Conservation (phyloP, 495 filamentous ascomycete species). For the Hypoxylon lenormandii region DNA sequence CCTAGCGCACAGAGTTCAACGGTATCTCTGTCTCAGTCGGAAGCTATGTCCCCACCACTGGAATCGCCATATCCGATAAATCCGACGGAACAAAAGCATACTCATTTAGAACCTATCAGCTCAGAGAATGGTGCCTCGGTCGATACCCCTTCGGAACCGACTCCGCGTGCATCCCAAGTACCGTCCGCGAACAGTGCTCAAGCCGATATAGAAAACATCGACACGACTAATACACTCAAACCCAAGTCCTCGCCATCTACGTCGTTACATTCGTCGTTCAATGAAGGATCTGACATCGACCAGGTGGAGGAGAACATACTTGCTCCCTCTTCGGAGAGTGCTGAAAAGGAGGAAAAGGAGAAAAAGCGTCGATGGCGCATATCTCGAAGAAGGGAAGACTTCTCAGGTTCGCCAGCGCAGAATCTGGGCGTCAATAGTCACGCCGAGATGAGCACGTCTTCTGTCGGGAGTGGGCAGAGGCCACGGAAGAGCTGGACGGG, state of each 20-base stretch:
- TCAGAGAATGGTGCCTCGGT: constrained; percentile 41
- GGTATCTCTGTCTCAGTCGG: constrained; percentile 71
- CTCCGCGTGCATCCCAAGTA: constrained; percentile 51
- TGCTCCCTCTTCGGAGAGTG: constrained; percentile 50
- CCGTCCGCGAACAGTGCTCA: constrained; percentile 51
- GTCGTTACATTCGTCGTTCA: constrained; percentile 79
- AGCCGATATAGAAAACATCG: constrained; percentile 56
- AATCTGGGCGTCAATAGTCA: constrained; percentile 69
- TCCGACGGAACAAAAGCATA: constrained; percentile 27
- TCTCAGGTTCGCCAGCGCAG: constrained; percentile 59
- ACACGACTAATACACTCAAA: constrained; percentile 65
- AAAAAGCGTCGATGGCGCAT: constrained; percentile 81
- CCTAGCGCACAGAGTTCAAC: constrained; percentile 88
- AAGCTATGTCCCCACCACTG: constrained; percentile 53
- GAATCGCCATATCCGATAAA: constrained; percentile 57
- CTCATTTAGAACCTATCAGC: constrained; percentile 43
- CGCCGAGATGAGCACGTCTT: constrained; percentile 75
- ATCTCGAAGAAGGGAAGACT: constrained; percentile 71
- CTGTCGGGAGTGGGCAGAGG: constrained; percentile 70
- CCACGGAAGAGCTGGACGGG: constrained; percentile 67
- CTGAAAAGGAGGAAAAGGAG: constrained; percentile 73
- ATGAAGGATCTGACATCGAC: constrained; percentile 81
- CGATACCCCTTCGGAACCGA: constrained; percentile 53
- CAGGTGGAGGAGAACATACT: constrained; percentile 67
- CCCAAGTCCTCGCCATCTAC: constrained; percentile 73